Base-by-base conservation (phyloP, 176 grass and related monocot genomes). In the Bolboschoenus planiculmis region DNA sequence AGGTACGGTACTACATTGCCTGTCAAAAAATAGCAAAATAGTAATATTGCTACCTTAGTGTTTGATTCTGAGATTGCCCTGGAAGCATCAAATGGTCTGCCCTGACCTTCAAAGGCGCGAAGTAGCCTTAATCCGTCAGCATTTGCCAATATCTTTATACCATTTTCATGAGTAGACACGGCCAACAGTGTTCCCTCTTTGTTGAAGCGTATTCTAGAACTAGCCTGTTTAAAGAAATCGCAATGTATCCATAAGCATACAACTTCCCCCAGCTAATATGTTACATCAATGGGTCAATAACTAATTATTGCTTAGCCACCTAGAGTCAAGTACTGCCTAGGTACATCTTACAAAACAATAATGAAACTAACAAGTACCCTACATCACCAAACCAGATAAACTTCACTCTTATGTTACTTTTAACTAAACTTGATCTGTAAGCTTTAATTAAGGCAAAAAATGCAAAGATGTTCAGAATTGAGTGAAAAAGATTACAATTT, bases 91-190 rank as follows among this genome's bases (percentile, higher is more conserved):
- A 98, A 98, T 83, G 92, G 92, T 75, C 95, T 89, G 60, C 60
- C 37, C 24, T 82, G 80, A 84, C 92, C 94, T 90, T 98, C 96
- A 79, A 98, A 79, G 5, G 85, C 86, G 70, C 90, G 92, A 72
- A 98, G 37, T 39, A 98, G 84, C 14, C 95, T 87, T 86, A 95
- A 56, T 68, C 95, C 95, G 15, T 98, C 95, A 84, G 89, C 73
- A 84, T 98, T 98, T 82, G 92, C 95, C 86, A 98, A 84, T 73
- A 98, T 94, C 85, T 98, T 98, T 78, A 98, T 90, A 85, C 92
- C 92, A 91, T 88, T 98, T 34, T 98, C 95, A 90, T 65, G 34
- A 58, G 92, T 93, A 86, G 92, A 95, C 66, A 98, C 92, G 44
- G 95, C 95, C 87, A 98, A 87, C 48, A 98, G 58, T 68, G 85